Conservation (phyloP, 2,329 filamentous ascomycete genomes). For the Penicillium sp. region DNA sequence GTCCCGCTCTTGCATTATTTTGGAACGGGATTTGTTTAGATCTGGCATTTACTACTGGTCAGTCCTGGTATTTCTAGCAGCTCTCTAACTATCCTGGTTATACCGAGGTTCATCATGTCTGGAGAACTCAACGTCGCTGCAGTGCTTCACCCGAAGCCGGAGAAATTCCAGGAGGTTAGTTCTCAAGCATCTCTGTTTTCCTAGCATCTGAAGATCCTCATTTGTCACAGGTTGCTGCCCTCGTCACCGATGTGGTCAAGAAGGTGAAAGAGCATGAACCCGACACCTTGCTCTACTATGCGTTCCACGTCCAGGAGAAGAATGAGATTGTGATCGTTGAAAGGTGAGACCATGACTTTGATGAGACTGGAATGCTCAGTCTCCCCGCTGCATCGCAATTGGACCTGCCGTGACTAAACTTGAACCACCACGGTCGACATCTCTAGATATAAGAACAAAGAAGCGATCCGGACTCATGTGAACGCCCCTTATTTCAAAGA, state of each 20-base stretch:
- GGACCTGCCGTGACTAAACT: not conserved
- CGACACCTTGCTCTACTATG: constrained; percentile 33
- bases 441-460: constrained; percentile 28
- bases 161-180: constrained; percentile 33
- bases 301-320: constrained; percentile 25
- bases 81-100: not conserved
- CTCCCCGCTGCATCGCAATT: not conserved
- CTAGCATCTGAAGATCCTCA: not conserved
- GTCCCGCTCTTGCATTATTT: not conserved
- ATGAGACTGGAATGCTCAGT: not conserved
- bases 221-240: constrained; percentile 23
- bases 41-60: too few species aligned
- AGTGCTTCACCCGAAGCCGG: constrained; percentile 30
- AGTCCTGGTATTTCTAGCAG: not conserved
- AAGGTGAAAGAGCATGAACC: constrained; percentile 35
- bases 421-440: not conserved
- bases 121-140: constrained; percentile 34
- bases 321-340: constrained; percentile 37
- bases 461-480: constrained; percentile 25
- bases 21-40: too few species aligned
- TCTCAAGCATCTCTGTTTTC: not conserved
- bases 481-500: constrained; percentile 25
- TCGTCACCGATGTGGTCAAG: constrained; percentile 26
- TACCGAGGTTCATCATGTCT: constrained; percentile 21
- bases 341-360: constrained; percentile 21